Evolutionary conservation across 176 grass and related monocot genomes (phyloP).

Genomic region (Dactylis glomerata): DNA sequence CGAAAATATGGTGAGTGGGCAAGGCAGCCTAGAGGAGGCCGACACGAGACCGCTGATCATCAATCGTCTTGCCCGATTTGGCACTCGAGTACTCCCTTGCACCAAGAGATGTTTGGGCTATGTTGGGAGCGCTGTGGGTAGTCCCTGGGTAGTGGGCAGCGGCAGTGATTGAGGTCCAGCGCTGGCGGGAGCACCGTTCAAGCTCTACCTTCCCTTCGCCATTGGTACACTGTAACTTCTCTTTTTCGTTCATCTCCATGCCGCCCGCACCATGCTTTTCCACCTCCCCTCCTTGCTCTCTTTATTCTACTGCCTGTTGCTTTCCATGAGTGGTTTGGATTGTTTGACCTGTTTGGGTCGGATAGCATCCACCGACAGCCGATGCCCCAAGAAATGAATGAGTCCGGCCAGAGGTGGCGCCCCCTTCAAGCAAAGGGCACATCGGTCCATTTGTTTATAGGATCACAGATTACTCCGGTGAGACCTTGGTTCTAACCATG

Average conservation of each 20-base stretch:
- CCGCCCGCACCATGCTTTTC: conserved; percentile 7
- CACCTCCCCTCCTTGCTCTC: not conserved
- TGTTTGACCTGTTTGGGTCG: conserved; percentile 12
- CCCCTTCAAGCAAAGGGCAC: conserved; percentile 25
- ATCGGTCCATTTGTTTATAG: not conserved
- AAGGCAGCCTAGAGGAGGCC: not conserved
- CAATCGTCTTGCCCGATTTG: not conserved
- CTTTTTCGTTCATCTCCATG: not conserved
- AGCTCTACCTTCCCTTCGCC: not conserved
- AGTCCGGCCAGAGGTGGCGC: conserved; percentile 8
- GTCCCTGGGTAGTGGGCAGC: not conserved
- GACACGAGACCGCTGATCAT: not conserved
- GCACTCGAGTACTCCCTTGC: not conserved
- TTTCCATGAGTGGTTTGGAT: conserved; percentile 8
- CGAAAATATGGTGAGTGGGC: not conserved
- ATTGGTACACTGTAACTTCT: not conserved
- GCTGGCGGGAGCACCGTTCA: not conserved
- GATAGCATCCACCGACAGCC: conserved; percentile 49
- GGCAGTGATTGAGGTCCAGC: not conserved
- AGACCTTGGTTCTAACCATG: not conserved
- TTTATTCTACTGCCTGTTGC: conserved; percentile 10
- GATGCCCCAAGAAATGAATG: conserved; percentile 31
- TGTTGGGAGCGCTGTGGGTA: not conserved
- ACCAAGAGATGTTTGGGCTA: conserved; percentile 22
- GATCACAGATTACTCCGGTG: not conserved